Base-by-base conservation (phyloP, 805 yeast species). In the Millerozyma acaciae region DNA sequence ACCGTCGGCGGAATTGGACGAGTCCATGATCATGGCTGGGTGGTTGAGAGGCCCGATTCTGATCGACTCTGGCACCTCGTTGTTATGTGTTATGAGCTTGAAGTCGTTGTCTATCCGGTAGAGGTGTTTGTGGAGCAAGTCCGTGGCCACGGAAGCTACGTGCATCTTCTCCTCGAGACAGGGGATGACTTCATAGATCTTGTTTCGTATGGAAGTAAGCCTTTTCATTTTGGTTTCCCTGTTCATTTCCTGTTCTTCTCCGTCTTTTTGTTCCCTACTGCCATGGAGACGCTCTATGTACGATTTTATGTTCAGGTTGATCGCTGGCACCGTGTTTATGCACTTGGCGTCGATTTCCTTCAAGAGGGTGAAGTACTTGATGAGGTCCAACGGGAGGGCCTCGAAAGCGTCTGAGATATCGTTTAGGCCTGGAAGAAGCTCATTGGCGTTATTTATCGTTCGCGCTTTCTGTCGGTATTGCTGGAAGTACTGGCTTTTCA, bases 101-200 rank as follows among this genome's bases (percentile, higher is more conserved):
- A 77, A 89, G 51, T 85, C 95, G 45, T 82, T 76, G 51, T 89
- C 84, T 43, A 93, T 70, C 32, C 97, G 69, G 32, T 68, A 71
- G 35, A 86, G 61, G 49, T 86, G 84, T 38, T 80, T 76, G 19
- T 70, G 62, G 28, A 88, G 71, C 8, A 80, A 72, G 47, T 89
- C 97, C 19, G 85, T 73, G 15, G 97, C 96, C 24, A 86, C 80
- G 1, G 90, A 81, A 4, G 97, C 90, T 26, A 93, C 96, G 56
- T 90, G 97, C 94, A 93, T 87, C 60, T 93, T 93, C 55, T 93
- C 97, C 54, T 90, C 97, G 35, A 90, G 61, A 40, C 96, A 85
- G 1, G 97, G 97, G 66, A 90, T 78, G 35, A 90, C 68, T 37
- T 85, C 95, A 42, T 65, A 68, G 42, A 76, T 64, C 35, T 68